Percentiles rank a stretch among this genome's conserved stretches.
Evolutionary conservation across 208 protist species (phyloP).

Genomic region (Willaertia magna): DNA sequence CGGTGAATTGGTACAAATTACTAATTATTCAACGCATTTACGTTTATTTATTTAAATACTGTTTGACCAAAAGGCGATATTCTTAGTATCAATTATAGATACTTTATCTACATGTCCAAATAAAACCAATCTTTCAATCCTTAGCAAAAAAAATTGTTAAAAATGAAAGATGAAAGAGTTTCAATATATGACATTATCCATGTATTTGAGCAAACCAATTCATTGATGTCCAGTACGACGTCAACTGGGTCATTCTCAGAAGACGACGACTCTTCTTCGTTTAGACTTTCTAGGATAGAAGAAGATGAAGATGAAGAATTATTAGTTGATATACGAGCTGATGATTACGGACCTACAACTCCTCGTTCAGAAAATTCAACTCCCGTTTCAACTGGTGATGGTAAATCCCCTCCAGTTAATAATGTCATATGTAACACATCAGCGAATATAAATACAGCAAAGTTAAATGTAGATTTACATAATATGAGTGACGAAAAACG

Average conservation of each 20-base stretch:
- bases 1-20: too few species aligned
- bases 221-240: too few species aligned
- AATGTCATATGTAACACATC: not conserved
- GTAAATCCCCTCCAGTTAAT: not conserved
- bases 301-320: not conserved
- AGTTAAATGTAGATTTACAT: not conserved
- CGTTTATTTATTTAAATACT: too few species aligned
- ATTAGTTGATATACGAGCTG: not conserved
- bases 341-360: not conserved
- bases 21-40: too few species aligned
- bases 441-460: not conserved
- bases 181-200: not conserved
- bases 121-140: too few species aligned
- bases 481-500: not conserved
- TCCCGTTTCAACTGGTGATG: not conserved
- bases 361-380: not conserved
- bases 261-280: too few species aligned
- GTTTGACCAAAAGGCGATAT: too few species aligned
- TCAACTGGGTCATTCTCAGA: too few species aligned
- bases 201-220: not conserved
- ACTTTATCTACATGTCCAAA: too few species aligned
- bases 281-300: not conserved
- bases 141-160: too few species aligned
- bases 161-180: not conserved
- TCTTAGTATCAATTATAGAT: too few species aligned